phyloP scores from a whole-genome alignment of 208 protist species.

The Leishmania mexicana region DNA sequence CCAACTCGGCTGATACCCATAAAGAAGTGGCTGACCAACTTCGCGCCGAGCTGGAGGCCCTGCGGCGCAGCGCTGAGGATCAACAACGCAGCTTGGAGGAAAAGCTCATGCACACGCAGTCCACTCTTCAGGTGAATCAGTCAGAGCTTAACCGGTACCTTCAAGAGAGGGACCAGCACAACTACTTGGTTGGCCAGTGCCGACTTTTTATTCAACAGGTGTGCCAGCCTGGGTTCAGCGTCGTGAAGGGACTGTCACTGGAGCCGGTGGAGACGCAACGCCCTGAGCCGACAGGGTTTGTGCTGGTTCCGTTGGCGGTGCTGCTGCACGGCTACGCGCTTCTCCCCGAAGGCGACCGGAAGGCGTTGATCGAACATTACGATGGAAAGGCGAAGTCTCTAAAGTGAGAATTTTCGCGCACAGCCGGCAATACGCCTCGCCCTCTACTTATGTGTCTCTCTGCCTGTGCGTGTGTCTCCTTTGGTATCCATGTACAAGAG shows the following conservation, averaged over 20 bases:
- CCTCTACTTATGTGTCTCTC: neutral
- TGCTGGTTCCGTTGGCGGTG: constrained; percentile 74
- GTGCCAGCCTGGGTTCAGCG: constrained; percentile 81
- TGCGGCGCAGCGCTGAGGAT: constrained; percentile 18
- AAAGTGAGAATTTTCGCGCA: neutral
- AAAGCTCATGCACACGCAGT: constrained; percentile 29
- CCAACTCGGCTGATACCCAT: neutral
- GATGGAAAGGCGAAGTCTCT: constrained; percentile 34
- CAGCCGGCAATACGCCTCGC: neutral
- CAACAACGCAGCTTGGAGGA: constrained; percentile 44
- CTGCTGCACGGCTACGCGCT: constrained; percentile 85
- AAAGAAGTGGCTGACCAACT: constrained; percentile 11
- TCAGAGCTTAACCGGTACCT: constrained; percentile 16
- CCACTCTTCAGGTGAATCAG: constrained; percentile 16
- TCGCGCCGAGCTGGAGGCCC: constrained; percentile 22
- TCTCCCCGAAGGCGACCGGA: constrained; percentile 60
- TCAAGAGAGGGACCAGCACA: constrained; percentile 36
- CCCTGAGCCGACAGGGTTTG: constrained; percentile 75
- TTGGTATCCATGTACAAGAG: neutral
- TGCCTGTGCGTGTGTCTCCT: neutral
- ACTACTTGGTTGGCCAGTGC: constrained; percentile 67
- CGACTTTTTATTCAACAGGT: constrained; percentile 76
- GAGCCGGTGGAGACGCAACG: constrained; percentile 76
- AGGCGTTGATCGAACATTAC: constrained; percentile 73
- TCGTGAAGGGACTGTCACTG: constrained; percentile 79